Evolutionary conservation across 1,284 basidiomycete genomes (phyloP), one percentile per base, ranked within the genome.

Genomic region (Ceratobasidium sp.): DNA sequence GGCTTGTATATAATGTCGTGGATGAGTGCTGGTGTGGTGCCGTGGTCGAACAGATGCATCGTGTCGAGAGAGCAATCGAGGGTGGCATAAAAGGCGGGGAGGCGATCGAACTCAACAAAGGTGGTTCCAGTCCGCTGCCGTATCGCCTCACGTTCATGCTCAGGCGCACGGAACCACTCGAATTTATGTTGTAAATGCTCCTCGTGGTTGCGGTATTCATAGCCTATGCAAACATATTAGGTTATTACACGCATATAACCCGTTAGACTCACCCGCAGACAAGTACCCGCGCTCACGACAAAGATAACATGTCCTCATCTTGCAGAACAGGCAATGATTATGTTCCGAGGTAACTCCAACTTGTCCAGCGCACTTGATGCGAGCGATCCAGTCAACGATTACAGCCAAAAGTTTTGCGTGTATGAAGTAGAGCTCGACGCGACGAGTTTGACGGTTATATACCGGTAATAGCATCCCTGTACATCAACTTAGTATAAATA

Each of bases 291-390:
- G 69, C 39, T 44, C 33, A 7, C 33, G 49, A 1, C 49, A 70
- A 1, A 70, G 26, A 2, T 33, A 13, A 40, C 68, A 70, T 10
- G 26, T 23, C 46, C 68, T 49, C n/a, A 70, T 53, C 28, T 70
- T 70, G 51, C 68, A 70, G 33, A 55, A 70, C 49, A 55, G 28
- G 46, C 68, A 70, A 10, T 70, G 68, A 33, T 70, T 70, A 15
- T 70, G 23, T 33, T 70, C 68, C 2, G 61, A 3, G 2, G 61
- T 44, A 3, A 53, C 5, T n/a, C 53, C 49, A 39, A 56, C 49
- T 5, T 64, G 61, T 3, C 61, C 61, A 64, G 61, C 42, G 18
- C 61, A 64, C n/a, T 64, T 64, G 28, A 64, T 64, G 5, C 61
- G 61, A 3, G 28, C 61, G 2, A 42, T 40, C 61, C 61, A 64